phyloP scores from a whole-genome alignment of 495 filamentous ascomycete genomes.

The Daldinia caldariorum region DNA sequence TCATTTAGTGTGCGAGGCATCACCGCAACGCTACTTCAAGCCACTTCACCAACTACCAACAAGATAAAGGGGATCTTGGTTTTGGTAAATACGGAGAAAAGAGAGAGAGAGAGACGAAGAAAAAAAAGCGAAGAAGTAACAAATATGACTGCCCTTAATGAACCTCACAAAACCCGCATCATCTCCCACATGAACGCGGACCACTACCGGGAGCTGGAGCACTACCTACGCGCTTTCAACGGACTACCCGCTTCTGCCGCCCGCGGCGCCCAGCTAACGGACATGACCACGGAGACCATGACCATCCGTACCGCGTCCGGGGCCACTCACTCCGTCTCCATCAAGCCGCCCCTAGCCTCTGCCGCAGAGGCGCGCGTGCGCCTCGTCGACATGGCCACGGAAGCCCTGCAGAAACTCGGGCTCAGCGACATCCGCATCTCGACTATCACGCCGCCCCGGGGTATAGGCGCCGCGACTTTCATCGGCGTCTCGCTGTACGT shows the following conservation, averaged over 20 bases:
- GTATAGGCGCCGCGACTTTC: conserved; percentile 38
- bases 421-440: conserved; percentile 39
- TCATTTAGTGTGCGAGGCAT: too few relatives aligned
- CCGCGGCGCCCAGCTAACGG: conserved; percentile 63
- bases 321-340: conserved; percentile 58
- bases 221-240: conserved; percentile 73
- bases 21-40: too few relatives aligned
- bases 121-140: not conserved
- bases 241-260: conserved; percentile 58
- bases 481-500: conserved; percentile 49
- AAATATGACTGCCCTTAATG: conserved; percentile 38
- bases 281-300: conserved; percentile 68
- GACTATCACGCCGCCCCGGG: conserved; percentile 42
- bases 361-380: conserved; percentile 69
- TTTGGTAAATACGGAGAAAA: not conserved
- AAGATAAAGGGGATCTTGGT: too few relatives aligned
- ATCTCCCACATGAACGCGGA: conserved; percentile 84
- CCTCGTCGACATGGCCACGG: conserved; percentile 68
- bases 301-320: conserved; percentile 55
- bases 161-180: conserved; percentile 67
- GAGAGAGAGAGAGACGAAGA: not conserved
- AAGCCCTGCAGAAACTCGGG: conserved; percentile 48
- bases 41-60: too few relatives aligned
- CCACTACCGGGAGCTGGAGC: conserved; percentile 71
- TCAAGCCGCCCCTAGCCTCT: conserved; percentile 67